A percentile compares a stretch with the other conserved stretches of the same genome.
Evolutionary conservation across 2,329 filamentous ascomycete species (phyloP).

Genomic region (Hymenoscyphus occultus): DNA sequence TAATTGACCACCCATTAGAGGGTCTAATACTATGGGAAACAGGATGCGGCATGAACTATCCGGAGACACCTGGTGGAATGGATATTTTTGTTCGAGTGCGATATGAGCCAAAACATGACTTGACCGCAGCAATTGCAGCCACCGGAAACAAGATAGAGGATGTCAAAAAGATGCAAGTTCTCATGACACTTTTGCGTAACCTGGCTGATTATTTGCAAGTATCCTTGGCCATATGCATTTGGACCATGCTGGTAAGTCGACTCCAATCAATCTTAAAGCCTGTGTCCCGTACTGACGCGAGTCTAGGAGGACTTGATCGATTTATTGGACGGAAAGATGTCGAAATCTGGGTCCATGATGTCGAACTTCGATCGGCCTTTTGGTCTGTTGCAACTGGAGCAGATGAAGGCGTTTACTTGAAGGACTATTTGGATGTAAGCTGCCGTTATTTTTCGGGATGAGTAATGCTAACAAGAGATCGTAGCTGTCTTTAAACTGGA

Average conservation of each 20-base stretch:
- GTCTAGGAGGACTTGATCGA: slow-evolving; percentile 43
- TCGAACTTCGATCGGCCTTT: slow-evolving; percentile 45
- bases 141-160: slow-evolving; percentile 45
- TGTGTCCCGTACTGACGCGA: neutral
- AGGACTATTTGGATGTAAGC: slow-evolving; percentile 34
- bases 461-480: neutral
- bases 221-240: slow-evolving; percentile 47
- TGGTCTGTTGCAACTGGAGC: slow-evolving; percentile 44
- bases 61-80: slow-evolving; percentile 35
- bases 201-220: slow-evolving; percentile 14
- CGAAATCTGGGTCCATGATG: slow-evolving; percentile 47
- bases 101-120: slow-evolving; percentile 31
- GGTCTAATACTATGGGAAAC: slow-evolving; percentile 32
- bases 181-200: neutral
- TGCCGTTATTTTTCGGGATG: neutral
- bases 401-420: slow-evolving; percentile 41
- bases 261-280: neutral
- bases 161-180: slow-evolving; percentile 41
- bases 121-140: slow-evolving; percentile 35
- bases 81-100: slow-evolving; percentile 40
- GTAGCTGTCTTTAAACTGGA: slow-evolving; percentile 41
- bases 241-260: slow-evolving; percentile 41
- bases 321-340: slow-evolving; percentile 42
- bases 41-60: slow-evolving; percentile 30
- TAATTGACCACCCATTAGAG: slow-evolving; percentile 32